Percentiles rank a stretch among this genome's conserved stretches.
phyloP scores from a whole-genome alignment of 495 filamentous ascomycete species.

The Emericellopsis terricola region DNA sequence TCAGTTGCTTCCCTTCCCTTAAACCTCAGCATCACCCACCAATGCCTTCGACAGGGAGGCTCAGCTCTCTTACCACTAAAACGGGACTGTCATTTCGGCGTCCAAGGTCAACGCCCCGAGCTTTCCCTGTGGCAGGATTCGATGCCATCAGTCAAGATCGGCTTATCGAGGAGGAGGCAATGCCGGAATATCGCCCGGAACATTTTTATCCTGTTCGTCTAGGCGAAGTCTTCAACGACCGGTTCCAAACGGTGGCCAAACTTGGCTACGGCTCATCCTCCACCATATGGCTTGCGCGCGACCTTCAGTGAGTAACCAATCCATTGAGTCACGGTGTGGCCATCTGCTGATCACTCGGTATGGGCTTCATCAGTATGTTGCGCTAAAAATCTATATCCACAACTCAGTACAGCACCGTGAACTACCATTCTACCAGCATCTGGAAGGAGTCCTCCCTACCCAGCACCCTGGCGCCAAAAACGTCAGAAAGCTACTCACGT shows the following conservation, averaged over 20 bases:
- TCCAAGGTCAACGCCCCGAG: too few species aligned
- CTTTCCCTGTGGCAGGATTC: too few species aligned
- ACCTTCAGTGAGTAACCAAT: slow-evolving; percentile 10
- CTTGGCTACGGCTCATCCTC: slow-evolving; percentile 26
- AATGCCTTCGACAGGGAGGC: too few species aligned
- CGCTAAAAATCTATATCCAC: slow-evolving; percentile 2
- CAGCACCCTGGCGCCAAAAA: slow-evolving; percentile 3
- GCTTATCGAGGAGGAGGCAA: slow-evolving; percentile 19
- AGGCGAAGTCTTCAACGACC: slow-evolving; percentile 17
- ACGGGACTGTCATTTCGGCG: too few species aligned
- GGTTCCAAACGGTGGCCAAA: slow-evolving; percentile 25
- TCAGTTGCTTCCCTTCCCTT: too few species aligned
- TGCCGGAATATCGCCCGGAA: slow-evolving; percentile 15
- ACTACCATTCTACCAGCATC: slow-evolving; percentile 4
- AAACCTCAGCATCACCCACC: too few species aligned
- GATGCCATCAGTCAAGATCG: background rate
- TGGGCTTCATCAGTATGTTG: too few species aligned
- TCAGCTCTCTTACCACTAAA: too few species aligned
- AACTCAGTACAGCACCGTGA: slow-evolving; percentile 2
- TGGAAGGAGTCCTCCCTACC: slow-evolving; percentile 1
- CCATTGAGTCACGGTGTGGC: too few species aligned
- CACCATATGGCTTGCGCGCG: slow-evolving; percentile 29
- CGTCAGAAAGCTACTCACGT: slow-evolving; percentile 2
- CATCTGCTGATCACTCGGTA: too few species aligned
- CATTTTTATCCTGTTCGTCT: slow-evolving; percentile 24